Conservation (phyloP, 2,329 filamentous ascomycete species). For the Penicillium brevicompactum region DNA sequence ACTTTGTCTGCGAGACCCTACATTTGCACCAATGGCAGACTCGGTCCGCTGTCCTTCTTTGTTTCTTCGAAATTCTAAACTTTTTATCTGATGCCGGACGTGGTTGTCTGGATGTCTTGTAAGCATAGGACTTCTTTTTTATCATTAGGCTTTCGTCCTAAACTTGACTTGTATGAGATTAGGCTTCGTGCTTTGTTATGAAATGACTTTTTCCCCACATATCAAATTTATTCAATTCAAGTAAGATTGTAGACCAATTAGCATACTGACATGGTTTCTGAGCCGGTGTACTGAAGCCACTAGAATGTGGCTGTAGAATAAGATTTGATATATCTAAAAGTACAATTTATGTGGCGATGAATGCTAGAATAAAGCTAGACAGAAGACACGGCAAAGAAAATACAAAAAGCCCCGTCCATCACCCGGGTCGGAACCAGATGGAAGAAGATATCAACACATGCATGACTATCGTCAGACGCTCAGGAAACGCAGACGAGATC, state of each 20-base stretch:
- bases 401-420: slow-evolving; percentile 17
- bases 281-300: not conserved
- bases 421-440: slow-evolving; percentile 12
- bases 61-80: slow-evolving; percentile 8
- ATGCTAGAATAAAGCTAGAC: slow-evolving; percentile 14
- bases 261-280: too few relatives aligned
- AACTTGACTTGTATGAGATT: slow-evolving; percentile 14
- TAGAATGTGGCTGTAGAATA: slow-evolving; percentile 7
- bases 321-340: slow-evolving; percentile 27
- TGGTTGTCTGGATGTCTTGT: slow-evolving; percentile 13
- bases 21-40: slow-evolving; percentile 25
- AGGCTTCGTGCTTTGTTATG: slow-evolving; percentile 11
- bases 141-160: slow-evolving; percentile 7
- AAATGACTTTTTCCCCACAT: not conserved
- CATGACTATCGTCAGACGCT: slow-evolving; percentile 11
- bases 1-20: slow-evolving; percentile 15
- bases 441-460: slow-evolving; percentile 17
- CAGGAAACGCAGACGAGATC: not conserved
- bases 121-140: slow-evolving; percentile 9
- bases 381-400: slow-evolving; percentile 15
- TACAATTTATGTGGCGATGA: slow-evolving; percentile 30
- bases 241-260: too few relatives aligned
- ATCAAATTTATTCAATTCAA: not conserved
- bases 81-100: slow-evolving; percentile 12
- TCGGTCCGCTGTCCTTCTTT: slow-evolving; percentile 1